Evolutionary conservation across 495 filamentous ascomycete species (phyloP), one percentile per base, ranked within the genome.

Genomic region (Podospora anserina): DNA sequence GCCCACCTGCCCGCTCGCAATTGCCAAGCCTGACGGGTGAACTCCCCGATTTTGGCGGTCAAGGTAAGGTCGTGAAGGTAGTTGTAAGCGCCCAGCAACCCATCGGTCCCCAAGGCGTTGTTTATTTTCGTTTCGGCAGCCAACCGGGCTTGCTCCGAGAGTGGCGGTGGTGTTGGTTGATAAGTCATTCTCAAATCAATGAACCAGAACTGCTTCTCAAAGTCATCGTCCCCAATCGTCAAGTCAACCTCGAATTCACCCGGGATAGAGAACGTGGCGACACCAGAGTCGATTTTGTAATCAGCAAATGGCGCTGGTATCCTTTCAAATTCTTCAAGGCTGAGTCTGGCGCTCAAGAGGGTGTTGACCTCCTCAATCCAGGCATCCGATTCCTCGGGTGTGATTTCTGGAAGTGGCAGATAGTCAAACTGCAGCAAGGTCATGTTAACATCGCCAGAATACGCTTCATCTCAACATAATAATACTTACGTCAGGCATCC

Each of bases 211-310:
- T 94, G 94, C 9, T 88, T 90, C 32, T 84, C 79, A 16, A 87
- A 86, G 63, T 94, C 88, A 73, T 97, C 93, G 69, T 92, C 88
- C 0, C 89, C 91, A 66, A 97, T 89, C 0, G 91, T 91, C 67
- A 98, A 86, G 72, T 98, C 95, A 26, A 97, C 86, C 76, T 99
- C 96, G 75, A 97, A 99, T 74, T 97, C 95, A 58, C 86, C 87
- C 28, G 86, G 80, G 5, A 97, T 89, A 34, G 81, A 85, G 76
- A 98, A 99, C 0, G 93, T 97, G 16, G 90, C 93, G 39, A 93
- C 87, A 5, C 96, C 95, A 69, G 89, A 88, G 64, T 83, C 83
- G 58, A 98, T 89, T 6, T 80, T 86, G 74, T 90, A 97, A 60
- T 91, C 84, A 69, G 83, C 82, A 73, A 97, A 90, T 56, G 89